phyloP scores from a whole-genome alignment of 2,329 filamentous ascomycete species.

The Colletotrichum navitas region DNA sequence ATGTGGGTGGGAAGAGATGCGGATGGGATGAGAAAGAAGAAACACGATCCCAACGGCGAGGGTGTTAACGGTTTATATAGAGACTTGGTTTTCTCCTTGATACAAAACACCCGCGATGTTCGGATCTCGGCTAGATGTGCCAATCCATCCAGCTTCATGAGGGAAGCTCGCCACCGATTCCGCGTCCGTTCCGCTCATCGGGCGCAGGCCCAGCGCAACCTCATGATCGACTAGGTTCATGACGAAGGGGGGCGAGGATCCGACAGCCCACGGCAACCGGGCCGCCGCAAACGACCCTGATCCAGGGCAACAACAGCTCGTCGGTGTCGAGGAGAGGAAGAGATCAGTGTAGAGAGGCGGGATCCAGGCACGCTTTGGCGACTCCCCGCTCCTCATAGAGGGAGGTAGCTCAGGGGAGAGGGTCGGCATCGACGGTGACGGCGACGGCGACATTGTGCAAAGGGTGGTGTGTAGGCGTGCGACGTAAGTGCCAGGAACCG shows the following conservation, averaged over 20 bases:
- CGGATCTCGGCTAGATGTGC: background rate
- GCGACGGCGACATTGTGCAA: background rate
- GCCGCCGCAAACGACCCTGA: constrained; percentile 30
- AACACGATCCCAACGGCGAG: background rate
- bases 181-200: background rate
- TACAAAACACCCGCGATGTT: background rate
- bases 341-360: background rate
- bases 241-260: constrained; percentile 8
- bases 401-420: background rate
- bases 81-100: background rate
- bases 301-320: constrained; percentile 1
- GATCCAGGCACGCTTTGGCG: constrained; percentile 11
- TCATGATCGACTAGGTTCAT: constrained; percentile 5
- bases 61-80: constrained; percentile 29
- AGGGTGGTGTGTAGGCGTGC: background rate
- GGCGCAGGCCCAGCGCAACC: background rate
- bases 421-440: background rate
- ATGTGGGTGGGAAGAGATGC: background rate
- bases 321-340: background rate
- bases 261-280: constrained; percentile 35
- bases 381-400: too few species aligned
- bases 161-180: background rate
- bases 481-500: constrained; percentile 18
- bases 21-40: constrained; percentile 9
- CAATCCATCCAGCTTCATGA: background rate